Percentiles rank a stretch among this genome's conserved stretches.
Evolutionary conservation across 1,139 yeast species (phyloP).

Genomic region (Meyerozyma carpophila): DNA sequence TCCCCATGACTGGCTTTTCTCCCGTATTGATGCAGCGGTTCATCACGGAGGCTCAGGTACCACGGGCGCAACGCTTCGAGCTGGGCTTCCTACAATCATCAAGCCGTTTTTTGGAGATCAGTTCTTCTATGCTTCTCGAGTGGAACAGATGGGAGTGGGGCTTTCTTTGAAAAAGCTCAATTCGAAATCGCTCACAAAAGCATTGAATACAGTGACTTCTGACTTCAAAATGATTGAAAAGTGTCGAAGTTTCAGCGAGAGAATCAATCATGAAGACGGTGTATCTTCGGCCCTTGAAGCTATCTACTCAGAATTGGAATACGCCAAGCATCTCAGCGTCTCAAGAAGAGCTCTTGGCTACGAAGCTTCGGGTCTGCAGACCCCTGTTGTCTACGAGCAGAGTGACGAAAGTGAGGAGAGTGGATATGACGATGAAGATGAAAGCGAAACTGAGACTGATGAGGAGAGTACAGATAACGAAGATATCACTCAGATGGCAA

Average conservation of each 20-base stretch:
- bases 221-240: conserved; percentile 61
- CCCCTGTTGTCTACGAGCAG: conserved; percentile 20
- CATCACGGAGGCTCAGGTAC: conserved; percentile 99
- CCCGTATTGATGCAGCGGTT: conserved; percentile 85
- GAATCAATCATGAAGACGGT: conserved; percentile 69
- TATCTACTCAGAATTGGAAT: conserved; percentile 75
- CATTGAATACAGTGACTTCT: conserved; percentile 62
- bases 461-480: conserved; percentile 1
- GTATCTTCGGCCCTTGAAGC: conserved; percentile 69
- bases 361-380: conserved; percentile 21
- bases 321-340: conserved; percentile 52
- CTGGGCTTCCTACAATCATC: conserved; percentile 83
- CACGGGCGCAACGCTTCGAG: conserved; percentile 84
- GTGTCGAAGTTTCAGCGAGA: conserved; percentile 58
- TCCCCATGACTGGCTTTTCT: conserved; percentile 95
- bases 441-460: conserved; percentile 8
- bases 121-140: conserved; percentile 80
- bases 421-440: conserved; percentile 11
- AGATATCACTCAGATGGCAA: neutral
- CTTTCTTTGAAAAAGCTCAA: conserved; percentile 64
- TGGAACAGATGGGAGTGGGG: conserved; percentile 91
- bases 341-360: conserved; percentile 21
- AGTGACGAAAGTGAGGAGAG: conserved; percentile 15
- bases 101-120: conserved; percentile 98
- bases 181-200: conserved; percentile 55